Evolutionary conservation across 768 basidiomycete species (phyloP).

Genomic region (Lactarius evosmus): DNA sequence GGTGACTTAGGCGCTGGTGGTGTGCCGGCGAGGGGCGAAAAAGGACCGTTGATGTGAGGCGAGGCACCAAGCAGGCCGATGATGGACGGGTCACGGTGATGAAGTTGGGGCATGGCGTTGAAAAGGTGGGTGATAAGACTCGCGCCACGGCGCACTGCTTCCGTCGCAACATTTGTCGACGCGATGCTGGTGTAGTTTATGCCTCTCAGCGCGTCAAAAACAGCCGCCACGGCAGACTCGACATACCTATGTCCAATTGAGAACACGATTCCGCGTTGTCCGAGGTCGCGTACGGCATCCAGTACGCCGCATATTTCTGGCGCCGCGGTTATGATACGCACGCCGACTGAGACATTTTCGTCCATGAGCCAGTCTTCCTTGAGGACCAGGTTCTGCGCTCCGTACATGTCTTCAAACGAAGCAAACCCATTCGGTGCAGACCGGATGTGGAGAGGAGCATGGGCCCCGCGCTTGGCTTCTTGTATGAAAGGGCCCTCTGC

Average conservation of each 20-base stretch:
- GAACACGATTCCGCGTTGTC: constrained; percentile 65
- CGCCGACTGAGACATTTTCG: constrained; percentile 44
- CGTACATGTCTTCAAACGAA: constrained; percentile 74
- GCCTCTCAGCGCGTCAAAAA: constrained; percentile 16
- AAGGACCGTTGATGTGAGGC: constrained; percentile 50
- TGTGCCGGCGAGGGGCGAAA: constrained; percentile 36
- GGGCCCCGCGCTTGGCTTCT: constrained; percentile 78
- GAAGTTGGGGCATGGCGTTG: constrained; percentile 89
- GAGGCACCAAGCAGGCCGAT: constrained; percentile 84
- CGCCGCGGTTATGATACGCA: constrained; percentile 81
- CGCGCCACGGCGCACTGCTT: constrained; percentile 69
- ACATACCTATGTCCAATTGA: constrained; percentile 86
- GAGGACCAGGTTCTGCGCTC: constrained; percentile 57
- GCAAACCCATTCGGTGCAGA: constrained; percentile 59
- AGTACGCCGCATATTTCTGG: constrained; percentile 86
- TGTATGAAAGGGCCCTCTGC: constrained; percentile 89
- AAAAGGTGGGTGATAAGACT: constrained; percentile 89
- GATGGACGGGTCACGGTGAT: constrained; percentile 89
- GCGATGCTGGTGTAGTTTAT: constrained; percentile 60
- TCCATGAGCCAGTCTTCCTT: constrained; percentile 66
- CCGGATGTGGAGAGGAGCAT: constrained; percentile 63
- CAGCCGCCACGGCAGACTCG: not conserved
- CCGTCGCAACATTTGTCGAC: constrained; percentile 65
- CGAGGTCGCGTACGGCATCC: constrained; percentile 58
- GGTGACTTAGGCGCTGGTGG: constrained; percentile 27